Conservation (phyloP, 1,284 basidiomycete genomes). For the Trichosporon asahii region DNA sequence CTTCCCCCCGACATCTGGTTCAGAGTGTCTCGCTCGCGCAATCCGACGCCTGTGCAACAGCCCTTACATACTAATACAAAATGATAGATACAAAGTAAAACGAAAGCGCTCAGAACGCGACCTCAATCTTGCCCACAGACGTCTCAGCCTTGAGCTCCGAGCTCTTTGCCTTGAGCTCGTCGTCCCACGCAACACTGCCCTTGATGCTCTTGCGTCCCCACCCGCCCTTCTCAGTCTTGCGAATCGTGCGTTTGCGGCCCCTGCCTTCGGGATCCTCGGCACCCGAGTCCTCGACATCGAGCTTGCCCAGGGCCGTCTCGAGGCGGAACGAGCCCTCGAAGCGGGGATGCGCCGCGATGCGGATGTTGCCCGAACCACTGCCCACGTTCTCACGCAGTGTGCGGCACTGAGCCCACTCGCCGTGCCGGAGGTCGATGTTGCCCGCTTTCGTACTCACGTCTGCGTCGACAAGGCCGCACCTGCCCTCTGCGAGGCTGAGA, state of each 20-base stretch:
- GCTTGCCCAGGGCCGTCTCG: slow-evolving; percentile 15
- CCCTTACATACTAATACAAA: slow-evolving; percentile 6
- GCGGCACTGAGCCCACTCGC: slow-evolving; percentile 25
- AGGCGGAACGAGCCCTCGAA: slow-evolving; percentile 21
- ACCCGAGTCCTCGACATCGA: slow-evolving; percentile 12
- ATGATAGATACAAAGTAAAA: neutral
- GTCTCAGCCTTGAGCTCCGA: slow-evolving; percentile 1
- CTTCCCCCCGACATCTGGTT: no score
- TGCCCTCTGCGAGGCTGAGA: no score
- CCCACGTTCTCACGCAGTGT: slow-evolving; percentile 7
- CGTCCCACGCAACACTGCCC: neutral
- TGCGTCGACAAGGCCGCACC: no score
- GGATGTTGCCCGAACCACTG: slow-evolving; percentile 16
- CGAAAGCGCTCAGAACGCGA: neutral
- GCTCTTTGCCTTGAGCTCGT: neutral
- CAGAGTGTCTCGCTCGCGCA: no score
- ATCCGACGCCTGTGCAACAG: no score
- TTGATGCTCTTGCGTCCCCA: neutral
- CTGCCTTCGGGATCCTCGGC: neutral
- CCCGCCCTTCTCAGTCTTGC: neutral
- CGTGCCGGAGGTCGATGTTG: slow-evolving; percentile 23
- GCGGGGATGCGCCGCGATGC: slow-evolving; percentile 18
- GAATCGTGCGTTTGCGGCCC: neutral
- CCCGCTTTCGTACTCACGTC: slow-evolving; percentile 2
- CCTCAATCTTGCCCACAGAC: slow-evolving; percentile 7